Percentiles rank a stretch among this genome's conserved stretches.
phyloP scores from a whole-genome alignment of 2,329 filamentous ascomycete species.

The Neoascochyta sp. region DNA sequence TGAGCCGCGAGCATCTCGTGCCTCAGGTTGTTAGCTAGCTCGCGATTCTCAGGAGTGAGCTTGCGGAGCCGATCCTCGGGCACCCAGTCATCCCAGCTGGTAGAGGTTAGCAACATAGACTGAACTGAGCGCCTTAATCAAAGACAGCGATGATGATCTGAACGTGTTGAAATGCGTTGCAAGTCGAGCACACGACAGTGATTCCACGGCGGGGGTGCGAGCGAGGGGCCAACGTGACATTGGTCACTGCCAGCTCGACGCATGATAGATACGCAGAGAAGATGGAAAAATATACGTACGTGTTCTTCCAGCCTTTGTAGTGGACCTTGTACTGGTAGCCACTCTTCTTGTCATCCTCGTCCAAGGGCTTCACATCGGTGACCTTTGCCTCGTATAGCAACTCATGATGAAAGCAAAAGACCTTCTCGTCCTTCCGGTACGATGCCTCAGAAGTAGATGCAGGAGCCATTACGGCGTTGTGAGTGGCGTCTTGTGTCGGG shows the following conservation, averaged over 20 bases:
- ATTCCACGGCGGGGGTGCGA: slow-evolving; percentile 6
- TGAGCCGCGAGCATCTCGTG: slow-evolving; percentile 63
- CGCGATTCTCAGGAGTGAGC: slow-evolving; percentile 90
- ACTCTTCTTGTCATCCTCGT: slow-evolving; percentile 64
- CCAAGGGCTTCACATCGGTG: slow-evolving; percentile 67
- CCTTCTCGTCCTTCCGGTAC: slow-evolving; percentile 77
- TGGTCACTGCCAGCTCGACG: neutral
- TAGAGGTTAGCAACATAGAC: slow-evolving; percentile 15
- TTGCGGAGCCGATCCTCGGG: slow-evolving; percentile 89
- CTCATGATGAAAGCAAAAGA: slow-evolving; percentile 95
- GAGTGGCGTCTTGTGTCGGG: slow-evolving; percentile 8
- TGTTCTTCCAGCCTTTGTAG: slow-evolving; percentile 99
- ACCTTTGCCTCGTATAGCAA: slow-evolving; percentile 98
- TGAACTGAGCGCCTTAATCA: too few relatives aligned
- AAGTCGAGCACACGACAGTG: too few relatives aligned
- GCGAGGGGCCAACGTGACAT: slow-evolving; percentile 13
- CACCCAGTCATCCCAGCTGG: slow-evolving; percentile 96
- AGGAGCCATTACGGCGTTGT: slow-evolving; percentile 47
- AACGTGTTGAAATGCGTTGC: too few relatives aligned
- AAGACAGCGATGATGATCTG: too few relatives aligned
- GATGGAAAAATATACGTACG: slow-evolving; percentile 52
- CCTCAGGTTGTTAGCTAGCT: slow-evolving; percentile 72
- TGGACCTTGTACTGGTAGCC: slow-evolving; percentile 88
- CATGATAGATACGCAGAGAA: slow-evolving; percentile 3
- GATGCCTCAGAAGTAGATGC: slow-evolving; percentile 51